These are phyloP conservation scores for Stropharia rugosoannulata DNA, from an alignment of 768 basidiomycete genomes.

Conservation along the genomic window DNA sequence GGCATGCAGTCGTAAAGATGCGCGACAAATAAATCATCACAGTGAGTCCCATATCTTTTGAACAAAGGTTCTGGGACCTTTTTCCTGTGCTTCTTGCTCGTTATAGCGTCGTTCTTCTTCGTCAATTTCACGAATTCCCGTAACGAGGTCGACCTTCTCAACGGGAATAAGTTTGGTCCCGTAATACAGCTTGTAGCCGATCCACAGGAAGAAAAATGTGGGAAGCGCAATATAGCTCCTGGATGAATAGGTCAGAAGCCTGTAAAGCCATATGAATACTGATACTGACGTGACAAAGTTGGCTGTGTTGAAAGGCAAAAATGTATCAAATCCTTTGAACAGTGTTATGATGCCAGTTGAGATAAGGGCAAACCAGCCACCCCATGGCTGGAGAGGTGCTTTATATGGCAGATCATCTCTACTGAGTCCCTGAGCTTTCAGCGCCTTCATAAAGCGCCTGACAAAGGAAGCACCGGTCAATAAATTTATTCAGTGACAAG, in stretches of 20 bases:
- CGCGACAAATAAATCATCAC: conserved; percentile 17
- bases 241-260: conserved; percentile 13
- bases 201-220: conserved; percentile 37
- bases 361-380: conserved; percentile 57
- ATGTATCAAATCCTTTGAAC: conserved; percentile 58
- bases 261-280: not conserved
- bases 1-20: not conserved
- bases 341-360: conserved; percentile 51
- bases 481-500: not conserved
- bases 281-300: conserved; percentile 61
- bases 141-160: conserved; percentile 57
- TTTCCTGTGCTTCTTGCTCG: conserved; percentile 35
- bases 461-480: not conserved
- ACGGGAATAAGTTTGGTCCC: conserved; percentile 38
- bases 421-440: conserved; percentile 39
- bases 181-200: conserved; percentile 38
- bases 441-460: conserved; percentile 45
- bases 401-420: conserved; percentile 46
- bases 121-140: conserved; percentile 58
- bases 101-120: conserved; percentile 58
- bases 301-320: conserved; percentile 48
- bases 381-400: conserved; percentile 64
- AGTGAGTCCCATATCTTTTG: conserved; percentile 38
- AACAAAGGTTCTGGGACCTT: conserved; percentile 32
- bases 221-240: conserved; percentile 46